Conservation (phyloP, 31 red algal genomes). For the Odonthalia washingtoniensis region DNA sequence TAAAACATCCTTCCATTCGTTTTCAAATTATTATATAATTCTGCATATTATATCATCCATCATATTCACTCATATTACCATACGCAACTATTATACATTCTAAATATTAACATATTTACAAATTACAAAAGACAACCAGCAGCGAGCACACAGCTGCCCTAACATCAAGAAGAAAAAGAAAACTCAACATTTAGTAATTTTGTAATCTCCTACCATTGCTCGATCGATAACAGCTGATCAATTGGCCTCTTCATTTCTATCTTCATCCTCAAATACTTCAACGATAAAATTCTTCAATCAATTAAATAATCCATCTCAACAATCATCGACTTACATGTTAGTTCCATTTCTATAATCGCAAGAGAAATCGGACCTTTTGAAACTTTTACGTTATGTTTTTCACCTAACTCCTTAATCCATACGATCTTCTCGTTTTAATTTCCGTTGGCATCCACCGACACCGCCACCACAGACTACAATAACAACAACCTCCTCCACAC, state of each 20-base stretch:
- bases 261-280: no score
- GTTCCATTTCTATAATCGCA: conserved; percentile 48
- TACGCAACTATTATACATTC: no score
- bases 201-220: conserved; percentile 57
- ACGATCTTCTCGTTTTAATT: conserved; percentile 32
- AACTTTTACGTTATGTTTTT: conserved; percentile 56
- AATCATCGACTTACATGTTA: conserved; percentile 17
- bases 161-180: no score
- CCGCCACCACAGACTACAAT: conserved; percentile 4
- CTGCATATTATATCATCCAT: no score
- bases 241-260: conserved; percentile 50
- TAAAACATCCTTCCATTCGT: no score
- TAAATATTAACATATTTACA: no score
- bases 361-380: conserved; percentile 56
- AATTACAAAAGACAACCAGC: no score
- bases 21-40: no score
- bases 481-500: neutral
- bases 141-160: no score
- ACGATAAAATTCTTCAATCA: conserved; percentile 45
- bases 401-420: conserved; percentile 57
- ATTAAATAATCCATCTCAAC: conserved; percentile 18
- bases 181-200: no score
- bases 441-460: conserved; percentile 6
- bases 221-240: conserved; percentile 80
- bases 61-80: no score